phyloP scores from a whole-genome alignment of 306 rosid species.

The Ammopiptanthus mongolicus region DNA sequence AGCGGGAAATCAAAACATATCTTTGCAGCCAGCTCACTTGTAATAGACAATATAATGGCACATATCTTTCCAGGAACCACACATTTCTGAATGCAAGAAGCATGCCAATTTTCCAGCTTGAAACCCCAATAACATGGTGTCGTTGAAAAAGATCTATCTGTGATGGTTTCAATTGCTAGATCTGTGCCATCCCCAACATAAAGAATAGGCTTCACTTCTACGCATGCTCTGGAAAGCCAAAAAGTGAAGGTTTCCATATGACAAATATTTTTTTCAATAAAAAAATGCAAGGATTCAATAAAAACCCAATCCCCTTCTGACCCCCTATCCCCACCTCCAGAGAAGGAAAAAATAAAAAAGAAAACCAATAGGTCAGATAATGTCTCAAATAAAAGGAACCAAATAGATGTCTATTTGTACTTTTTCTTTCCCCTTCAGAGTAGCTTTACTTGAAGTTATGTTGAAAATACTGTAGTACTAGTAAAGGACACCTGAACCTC shows the following conservation, averaged over 20 bases:
- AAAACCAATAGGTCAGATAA: background rate
- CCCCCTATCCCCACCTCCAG: background rate
- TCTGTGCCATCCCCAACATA: conserved; percentile 58
- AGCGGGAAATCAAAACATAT: conserved; percentile 42
- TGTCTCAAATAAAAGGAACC: conserved; percentile 2
- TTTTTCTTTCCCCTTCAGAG: background rate
- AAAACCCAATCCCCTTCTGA: background rate
- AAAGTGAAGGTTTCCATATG: conserved; percentile 8
- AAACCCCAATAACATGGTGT: conserved; percentile 54
- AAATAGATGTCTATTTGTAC: conserved; percentile 1
- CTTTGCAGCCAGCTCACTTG: conserved; percentile 48
- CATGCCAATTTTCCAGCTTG: conserved; percentile 70
- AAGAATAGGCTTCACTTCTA: conserved; percentile 88
- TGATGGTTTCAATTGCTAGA: conserved; percentile 17
- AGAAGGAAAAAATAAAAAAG: background rate
- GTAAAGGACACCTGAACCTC: background rate
- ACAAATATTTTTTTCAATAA: background rate
- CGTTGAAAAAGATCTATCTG: conserved; percentile 27
- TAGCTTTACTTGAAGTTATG: background rate
- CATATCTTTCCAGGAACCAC: conserved; percentile 64
- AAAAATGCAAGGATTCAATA: background rate
- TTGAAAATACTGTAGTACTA: conserved; percentile 1
- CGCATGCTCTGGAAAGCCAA: conserved; percentile 57
- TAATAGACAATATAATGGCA: conserved; percentile 47
- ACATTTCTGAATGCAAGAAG: conserved; percentile 66